These are phyloP conservation scores for Cladophialophora carrionii DNA, from an alignment of 2,329 filamentous ascomycete genomes.

Conservation along the genomic window DNA sequence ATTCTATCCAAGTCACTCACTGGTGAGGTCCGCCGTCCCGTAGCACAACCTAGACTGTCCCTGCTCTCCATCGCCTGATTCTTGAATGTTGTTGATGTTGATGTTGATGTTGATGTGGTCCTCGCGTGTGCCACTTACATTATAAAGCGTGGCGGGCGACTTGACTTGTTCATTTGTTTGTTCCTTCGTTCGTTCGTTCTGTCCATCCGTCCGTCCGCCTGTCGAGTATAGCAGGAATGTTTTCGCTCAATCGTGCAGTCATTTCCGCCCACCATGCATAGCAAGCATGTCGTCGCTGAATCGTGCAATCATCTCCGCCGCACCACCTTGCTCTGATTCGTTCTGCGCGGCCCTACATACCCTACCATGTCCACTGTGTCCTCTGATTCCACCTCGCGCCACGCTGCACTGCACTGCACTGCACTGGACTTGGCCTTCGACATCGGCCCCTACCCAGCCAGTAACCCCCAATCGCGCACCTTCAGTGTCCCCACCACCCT, in stretches of 20 bases:
- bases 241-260: neutral
- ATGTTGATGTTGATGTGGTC: too few relatives aligned
- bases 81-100: too few relatives aligned
- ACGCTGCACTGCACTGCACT: too few relatives aligned
- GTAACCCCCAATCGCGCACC: conserved; percentile 79
- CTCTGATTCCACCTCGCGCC: neutral
- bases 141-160: neutral
- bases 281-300: neutral
- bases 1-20: neutral
- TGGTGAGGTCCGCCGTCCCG: neutral
- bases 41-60: neutral
- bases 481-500: conserved; percentile 72
- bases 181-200: neutral
- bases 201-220: neutral
- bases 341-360: neutral
- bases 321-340: neutral
- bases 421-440: neutral
- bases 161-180: too few relatives aligned
- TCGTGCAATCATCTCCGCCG: neutral
- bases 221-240: neutral
- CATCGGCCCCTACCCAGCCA: conserved; percentile 47
- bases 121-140: too few relatives aligned
- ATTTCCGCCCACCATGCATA: neutral
- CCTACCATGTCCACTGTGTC: neutral
- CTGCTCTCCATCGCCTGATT: neutral